Base-by-base conservation (phyloP, 225 moss, liverwort and hornwort genomes). In the Pleurozium schreberi region DNA sequence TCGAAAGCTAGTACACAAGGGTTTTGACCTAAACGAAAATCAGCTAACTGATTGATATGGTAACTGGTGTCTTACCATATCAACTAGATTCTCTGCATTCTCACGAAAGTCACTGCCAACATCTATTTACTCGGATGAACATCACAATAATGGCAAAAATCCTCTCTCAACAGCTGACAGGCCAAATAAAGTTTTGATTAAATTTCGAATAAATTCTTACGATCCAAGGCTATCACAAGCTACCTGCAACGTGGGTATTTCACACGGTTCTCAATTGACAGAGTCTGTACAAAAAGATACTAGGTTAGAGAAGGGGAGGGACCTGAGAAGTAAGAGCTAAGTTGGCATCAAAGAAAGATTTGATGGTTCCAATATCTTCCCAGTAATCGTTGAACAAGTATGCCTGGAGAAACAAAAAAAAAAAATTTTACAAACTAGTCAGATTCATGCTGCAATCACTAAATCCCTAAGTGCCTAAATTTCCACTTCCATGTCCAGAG, bases 281-380 rank as follows among this genome's bases (percentile, higher is more conserved):
- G n/a, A 30, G 14, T 30, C 49, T 27, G 5, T 27, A 49, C 22
- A 59, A 43, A 53, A 49, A 31, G 10, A 26, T 12, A 49, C 18
- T 12, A 84, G 22, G 47, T 16, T 11, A 52, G n/a, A 77, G 80
- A 83, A n/a, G 55, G 18, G 69, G 30, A 57, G 22, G 42, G 85
- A 97, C 98, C 95, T 99, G 95, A 62, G 95, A 84, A 34, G 98
- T 96, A 26, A 99, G 94, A 53, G 97, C 98, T 88, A 99, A 91
- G 64, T 99, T 99, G 75, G 98, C 98, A 89, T 99, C 97, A 60
- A 96, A 99, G 86, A 99, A 99, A 31, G 98, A 99, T 58, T 97
- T 99, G 89, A 99, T 99, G 45, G 98, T 99, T 83, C 98, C 98
- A 80, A 99, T 99, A 79, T 99, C 98, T 95, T 99, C 98, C 98